These are phyloP conservation scores for Chaetomium globosum DNA, from an alignment of 2,329 filamentous ascomycete genomes.

Conservation along the genomic window DNA sequence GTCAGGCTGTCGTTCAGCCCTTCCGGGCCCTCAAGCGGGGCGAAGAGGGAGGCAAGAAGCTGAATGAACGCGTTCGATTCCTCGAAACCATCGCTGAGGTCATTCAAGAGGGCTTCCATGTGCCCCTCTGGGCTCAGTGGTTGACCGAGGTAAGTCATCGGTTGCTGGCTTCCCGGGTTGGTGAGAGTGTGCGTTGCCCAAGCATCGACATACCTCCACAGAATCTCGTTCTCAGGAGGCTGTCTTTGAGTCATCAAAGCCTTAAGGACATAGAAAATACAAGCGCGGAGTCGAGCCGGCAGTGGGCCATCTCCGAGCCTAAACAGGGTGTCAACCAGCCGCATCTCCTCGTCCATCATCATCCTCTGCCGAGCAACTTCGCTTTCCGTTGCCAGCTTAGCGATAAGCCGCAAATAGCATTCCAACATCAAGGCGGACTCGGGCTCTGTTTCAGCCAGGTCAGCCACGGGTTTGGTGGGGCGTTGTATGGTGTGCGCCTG, in stretches of 20 bases:
- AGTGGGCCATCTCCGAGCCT: constrained; percentile 77
- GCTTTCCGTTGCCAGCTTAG: constrained; percentile 78
- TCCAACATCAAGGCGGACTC: constrained; percentile 97
- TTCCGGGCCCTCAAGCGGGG: constrained; percentile 63
- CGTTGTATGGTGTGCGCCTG: constrained; percentile 54
- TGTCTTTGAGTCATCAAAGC: constrained; percentile 77
- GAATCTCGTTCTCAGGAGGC: constrained; percentile 64
- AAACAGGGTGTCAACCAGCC: constrained; percentile 73
- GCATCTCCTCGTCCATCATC: constrained; percentile 64
- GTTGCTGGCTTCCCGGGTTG: constrained; percentile 41
- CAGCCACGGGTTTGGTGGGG: constrained; percentile 63
- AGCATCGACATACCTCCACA: constrained; percentile 80
- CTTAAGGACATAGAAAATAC: constrained; percentile 76
- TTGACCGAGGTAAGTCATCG: constrained; percentile 26
- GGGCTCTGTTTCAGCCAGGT: constrained; percentile 77
- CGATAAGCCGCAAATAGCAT: constrained; percentile 85
- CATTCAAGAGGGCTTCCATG: constrained; percentile 69
- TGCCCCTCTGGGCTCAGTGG: constrained; percentile 41
- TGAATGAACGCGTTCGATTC: constrained; percentile 83
- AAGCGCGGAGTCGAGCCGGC: constrained; percentile 75
- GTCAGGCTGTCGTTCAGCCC: constrained; percentile 74
- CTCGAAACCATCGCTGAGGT: constrained; percentile 78
- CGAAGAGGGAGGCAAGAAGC: constrained; percentile 71
- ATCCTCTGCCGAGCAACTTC: constrained; percentile 72
- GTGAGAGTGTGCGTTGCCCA: constrained; percentile 70